Evolutionary conservation across 345 rosid genomes (phyloP).

Genomic region (Hibiscus tridactylites): DNA sequence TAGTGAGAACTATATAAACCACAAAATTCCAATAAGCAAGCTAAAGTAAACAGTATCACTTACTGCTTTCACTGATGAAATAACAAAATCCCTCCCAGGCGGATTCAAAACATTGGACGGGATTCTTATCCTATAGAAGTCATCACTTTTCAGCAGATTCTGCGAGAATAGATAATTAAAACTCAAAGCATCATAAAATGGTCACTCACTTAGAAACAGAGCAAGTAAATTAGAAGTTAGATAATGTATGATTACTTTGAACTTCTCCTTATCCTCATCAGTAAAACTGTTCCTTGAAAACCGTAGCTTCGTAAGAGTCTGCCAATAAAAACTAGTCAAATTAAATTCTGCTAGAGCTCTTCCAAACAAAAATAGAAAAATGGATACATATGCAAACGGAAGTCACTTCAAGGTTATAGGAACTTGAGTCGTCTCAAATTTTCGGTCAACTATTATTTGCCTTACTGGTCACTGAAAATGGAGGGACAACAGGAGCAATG

Average conservation of each 20-base stretch:
- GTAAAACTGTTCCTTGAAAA: slow-evolving; percentile 64
- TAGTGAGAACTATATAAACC: not conserved
- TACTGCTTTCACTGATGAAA: slow-evolving; percentile 87
- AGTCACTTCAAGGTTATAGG: not conserved
- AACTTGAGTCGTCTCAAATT: not conserved
- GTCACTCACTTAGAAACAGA: not conserved
- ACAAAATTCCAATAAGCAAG: not conserved
- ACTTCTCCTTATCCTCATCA: slow-evolving; percentile 57
- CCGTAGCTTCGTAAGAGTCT: slow-evolving; percentile 90
- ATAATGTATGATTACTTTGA: slow-evolving; percentile 38
- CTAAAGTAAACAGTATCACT: slow-evolving; percentile 20
- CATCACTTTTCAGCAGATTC: slow-evolving; percentile 71
- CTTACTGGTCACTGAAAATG: not conserved
- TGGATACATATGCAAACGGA: no score
- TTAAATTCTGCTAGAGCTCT: not conserved
- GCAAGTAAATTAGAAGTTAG: not conserved
- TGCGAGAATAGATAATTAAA: slow-evolving; percentile 21
- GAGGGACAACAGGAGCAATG: not conserved
- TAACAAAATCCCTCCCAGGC: slow-evolving; percentile 62
- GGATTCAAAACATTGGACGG: slow-evolving; percentile 80
- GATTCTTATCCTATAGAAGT: slow-evolving; percentile 77
- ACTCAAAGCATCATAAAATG: slow-evolving; percentile 8
- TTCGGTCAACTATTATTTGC: not conserved
- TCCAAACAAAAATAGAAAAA: not conserved
- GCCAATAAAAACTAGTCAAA: slow-evolving; percentile 5